Evolutionary conservation across 768 basidiomycete species (phyloP).

Genomic region (Psilocybe azurescens): DNA sequence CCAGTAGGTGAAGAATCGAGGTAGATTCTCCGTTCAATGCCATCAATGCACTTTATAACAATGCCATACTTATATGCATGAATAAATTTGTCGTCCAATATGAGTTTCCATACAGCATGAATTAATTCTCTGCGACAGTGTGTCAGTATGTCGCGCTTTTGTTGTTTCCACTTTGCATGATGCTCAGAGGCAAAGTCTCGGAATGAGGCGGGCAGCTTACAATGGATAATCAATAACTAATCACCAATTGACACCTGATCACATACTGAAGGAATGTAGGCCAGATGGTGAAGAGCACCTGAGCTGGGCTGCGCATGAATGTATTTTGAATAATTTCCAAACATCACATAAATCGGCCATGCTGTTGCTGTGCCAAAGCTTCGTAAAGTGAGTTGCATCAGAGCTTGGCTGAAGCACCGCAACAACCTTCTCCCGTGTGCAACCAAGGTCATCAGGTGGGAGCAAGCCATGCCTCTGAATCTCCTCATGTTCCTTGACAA

Average conservation of each 20-base stretch:
- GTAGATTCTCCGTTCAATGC: slow-evolving; percentile 35
- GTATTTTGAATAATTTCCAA: no score
- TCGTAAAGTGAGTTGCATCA: slow-evolving; percentile 27
- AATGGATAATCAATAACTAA: neutral
- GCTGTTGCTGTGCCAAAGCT: slow-evolving; percentile 36
- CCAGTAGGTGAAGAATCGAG: slow-evolving; percentile 38
- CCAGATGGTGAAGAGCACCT: slow-evolving; percentile 40
- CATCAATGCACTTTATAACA: slow-evolving; percentile 34
- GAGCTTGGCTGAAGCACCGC: slow-evolving; percentile 33
- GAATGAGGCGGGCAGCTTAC: slow-evolving; percentile 19
- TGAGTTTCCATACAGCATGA: slow-evolving; percentile 26
- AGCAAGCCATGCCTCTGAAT: slow-evolving; percentile 28
- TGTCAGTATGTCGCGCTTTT: slow-evolving; percentile 26
- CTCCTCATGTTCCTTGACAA: slow-evolving; percentile 30
- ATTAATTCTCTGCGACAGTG: slow-evolving; percentile 39
- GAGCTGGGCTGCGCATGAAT: slow-evolving; percentile 30
- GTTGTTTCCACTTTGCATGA: slow-evolving; percentile 20
- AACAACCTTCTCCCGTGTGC: slow-evolving; percentile 31
- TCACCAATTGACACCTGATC: neutral
- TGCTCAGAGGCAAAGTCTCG: slow-evolving; percentile 26
- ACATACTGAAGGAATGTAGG: slow-evolving; percentile 41
- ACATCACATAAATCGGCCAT: slow-evolving; percentile 39
- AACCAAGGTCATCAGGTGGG: slow-evolving; percentile 28
- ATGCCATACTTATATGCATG: slow-evolving; percentile 38
- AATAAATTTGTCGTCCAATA: slow-evolving; percentile 40